Conservation (phyloP, 805 yeast species). For the Candida corydali region DNA sequence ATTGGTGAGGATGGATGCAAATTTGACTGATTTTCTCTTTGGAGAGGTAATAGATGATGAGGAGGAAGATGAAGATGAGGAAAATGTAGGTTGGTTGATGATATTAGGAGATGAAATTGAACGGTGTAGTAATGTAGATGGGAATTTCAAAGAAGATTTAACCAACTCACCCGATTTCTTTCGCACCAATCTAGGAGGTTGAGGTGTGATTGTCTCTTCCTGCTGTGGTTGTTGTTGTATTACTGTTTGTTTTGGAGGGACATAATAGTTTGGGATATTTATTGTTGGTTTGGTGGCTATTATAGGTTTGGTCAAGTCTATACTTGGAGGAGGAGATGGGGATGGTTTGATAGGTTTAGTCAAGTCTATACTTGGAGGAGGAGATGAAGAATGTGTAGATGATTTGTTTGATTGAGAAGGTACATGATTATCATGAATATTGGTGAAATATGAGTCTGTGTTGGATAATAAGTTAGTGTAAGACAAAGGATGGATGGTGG, state of each 20-base stretch:
- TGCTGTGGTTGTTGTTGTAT: conserved; percentile 1
- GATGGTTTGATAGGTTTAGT: not conserved
- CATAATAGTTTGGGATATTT: conserved; percentile 9
- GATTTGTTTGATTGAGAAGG: not conserved
- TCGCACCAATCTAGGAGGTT: conserved; percentile 44
- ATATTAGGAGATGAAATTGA: conserved; percentile 23
- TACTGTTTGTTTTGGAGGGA: conserved; percentile 8
- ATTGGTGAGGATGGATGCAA: conserved; percentile 56
- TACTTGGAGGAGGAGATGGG: not conserved
- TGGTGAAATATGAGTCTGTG: conserved; percentile 1
- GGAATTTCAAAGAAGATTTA: conserved; percentile 64
- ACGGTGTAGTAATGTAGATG: conserved; percentile 19
- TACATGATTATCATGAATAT: conserved; percentile 1
- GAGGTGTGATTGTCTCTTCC: conserved; percentile 1
- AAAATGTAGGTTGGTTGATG: conserved; percentile 9
- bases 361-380: not conserved
- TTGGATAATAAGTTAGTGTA: conserved; percentile 6
- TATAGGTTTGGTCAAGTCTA: not conserved
- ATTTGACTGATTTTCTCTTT: conserved; percentile 53
- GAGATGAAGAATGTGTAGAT: not conserved
- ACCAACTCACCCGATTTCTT: conserved; percentile 86
- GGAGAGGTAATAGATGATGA: no score
- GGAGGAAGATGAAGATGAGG: conserved; percentile 12
- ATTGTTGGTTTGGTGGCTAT: conserved; percentile 2
- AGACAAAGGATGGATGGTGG: conserved; percentile 4